Evolutionary conservation across 1,284 basidiomycete genomes (phyloP), one percentile per base, ranked within the genome.

Genomic region (Pseudozyma thailandica): DNA sequence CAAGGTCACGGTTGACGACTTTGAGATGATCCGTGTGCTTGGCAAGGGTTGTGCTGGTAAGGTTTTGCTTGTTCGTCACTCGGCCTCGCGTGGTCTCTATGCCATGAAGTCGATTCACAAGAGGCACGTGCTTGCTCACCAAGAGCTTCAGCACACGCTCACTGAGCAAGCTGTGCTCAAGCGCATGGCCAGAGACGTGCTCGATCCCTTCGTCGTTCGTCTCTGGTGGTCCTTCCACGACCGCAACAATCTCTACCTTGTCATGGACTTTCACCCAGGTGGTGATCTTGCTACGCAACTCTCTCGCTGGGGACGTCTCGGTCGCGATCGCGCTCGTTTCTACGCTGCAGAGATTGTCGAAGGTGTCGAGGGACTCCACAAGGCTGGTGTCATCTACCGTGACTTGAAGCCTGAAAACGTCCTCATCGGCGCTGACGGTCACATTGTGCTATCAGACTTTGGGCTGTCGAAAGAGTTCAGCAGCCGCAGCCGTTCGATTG

Each of bases 361-460:
- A 39, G 96, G 96, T 25, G 86, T 99, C 78, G 96, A 99, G 85
- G 98, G 98, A 83, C 87, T 99, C 33, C 96, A 99, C 87, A 88
- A 98, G 62, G 97, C 98, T 89, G 96, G 96, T 30, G 98, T 96
- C 86, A 98, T 98, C 78, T 99, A 99, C 85, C 90, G 96, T 49
- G 96, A 98, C 86, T 88, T 99, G 52, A 99, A 99, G 85, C 96
- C 96, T 28, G 96, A 99, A 86, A 99, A 98, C 84, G 98, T 99
- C 78, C 86, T 99, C n/a, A 86, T 99, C 50, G 96, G 98, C 84
- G 92, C 97, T 82, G 94, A 93, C 20, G 96, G 96, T 16, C 96
- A 99, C 85, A 96, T 99, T 78, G 98, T 98, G 94, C 86, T 99
- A 74, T 98, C 95, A 44, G 96, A 99, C 85, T 99, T 99, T 85